Conservation (phyloP, 768 basidiomycete species). For the Rubroboletus satanas region DNA sequence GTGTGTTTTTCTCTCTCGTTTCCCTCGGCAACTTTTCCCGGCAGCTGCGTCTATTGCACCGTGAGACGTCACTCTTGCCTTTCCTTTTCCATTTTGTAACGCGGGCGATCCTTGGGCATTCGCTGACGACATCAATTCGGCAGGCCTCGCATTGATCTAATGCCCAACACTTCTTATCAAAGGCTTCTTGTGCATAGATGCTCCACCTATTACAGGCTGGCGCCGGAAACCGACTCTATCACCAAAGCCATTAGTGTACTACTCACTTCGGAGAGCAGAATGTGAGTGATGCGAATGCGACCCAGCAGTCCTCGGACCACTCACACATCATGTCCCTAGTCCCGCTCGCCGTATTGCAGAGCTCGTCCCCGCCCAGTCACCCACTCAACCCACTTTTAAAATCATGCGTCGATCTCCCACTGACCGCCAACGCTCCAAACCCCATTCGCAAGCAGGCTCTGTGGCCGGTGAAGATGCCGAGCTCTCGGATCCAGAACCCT, state of each 20-base stretch:
- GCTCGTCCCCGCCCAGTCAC: conserved; percentile 70
- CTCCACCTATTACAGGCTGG: conserved; percentile 74
- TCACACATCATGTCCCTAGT: conserved; percentile 37
- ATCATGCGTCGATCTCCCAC: conserved; percentile 70
- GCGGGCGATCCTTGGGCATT: neutral
- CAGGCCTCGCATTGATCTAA: conserved; percentile 63
- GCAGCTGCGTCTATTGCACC: conserved; percentile 2
- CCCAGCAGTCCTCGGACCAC: neutral
- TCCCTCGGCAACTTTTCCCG: neutral
- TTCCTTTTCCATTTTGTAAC: neutral
- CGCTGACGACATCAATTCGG: conserved; percentile 24
- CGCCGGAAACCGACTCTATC: conserved; percentile 60
- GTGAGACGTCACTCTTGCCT: conserved; percentile 2
- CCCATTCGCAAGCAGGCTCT: conserved; percentile 70
- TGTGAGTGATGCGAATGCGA: conserved; percentile 48
- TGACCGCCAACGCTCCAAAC: conserved; percentile 53
- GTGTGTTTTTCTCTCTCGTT: conserved; percentile 39
- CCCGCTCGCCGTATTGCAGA: conserved; percentile 69
- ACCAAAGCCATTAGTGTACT: conserved; percentile 62
- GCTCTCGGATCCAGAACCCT: conserved; percentile 73
- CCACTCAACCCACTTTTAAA: conserved; percentile 75
- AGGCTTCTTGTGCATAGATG: conserved; percentile 84
- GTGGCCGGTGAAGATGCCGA: conserved; percentile 73
- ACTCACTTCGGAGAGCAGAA: conserved; percentile 60
- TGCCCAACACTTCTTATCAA: conserved; percentile 75